phyloP scores from a whole-genome alignment of 306 rosid genomes.

The Corylus americana region DNA sequence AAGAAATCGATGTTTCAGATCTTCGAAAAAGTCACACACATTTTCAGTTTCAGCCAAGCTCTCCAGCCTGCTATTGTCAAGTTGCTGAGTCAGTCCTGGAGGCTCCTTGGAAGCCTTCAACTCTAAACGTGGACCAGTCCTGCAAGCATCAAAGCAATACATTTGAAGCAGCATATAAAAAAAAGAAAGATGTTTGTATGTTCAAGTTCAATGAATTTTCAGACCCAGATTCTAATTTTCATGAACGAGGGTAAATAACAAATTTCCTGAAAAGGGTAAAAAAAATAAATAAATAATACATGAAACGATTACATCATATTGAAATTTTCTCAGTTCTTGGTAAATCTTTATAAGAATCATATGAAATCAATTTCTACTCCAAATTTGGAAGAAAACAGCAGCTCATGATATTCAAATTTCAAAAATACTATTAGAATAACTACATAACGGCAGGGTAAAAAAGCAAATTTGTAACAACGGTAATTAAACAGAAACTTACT shows the following conservation, averaged over 20 bases:
- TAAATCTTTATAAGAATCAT: background rate
- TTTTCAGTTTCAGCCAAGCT: slow-evolving; percentile 42
- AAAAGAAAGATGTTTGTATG: background rate
- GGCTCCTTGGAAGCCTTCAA: slow-evolving; percentile 67
- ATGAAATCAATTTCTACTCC: background rate
- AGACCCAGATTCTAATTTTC: slow-evolving; percentile 1
- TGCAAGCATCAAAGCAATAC: slow-evolving; percentile 35
- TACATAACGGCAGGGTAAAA: background rate
- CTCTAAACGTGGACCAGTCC: slow-evolving; percentile 45
- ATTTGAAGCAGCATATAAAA: background rate
- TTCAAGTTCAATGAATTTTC: slow-evolving; percentile 12
- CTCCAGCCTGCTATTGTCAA: slow-evolving; percentile 39
- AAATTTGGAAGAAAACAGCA: background rate
- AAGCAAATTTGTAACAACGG: background rate
- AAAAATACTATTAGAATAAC: background rate
- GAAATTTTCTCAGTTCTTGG: background rate
- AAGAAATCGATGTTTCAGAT: slow-evolving; percentile 68
- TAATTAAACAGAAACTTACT: slow-evolving; percentile 41
- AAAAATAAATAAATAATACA: background rate
- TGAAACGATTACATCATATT: background rate
- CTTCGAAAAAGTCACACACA: slow-evolving; percentile 51
- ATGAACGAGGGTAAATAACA: background rate
- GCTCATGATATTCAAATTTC: background rate
- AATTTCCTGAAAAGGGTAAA: background rate
- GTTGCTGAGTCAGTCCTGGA: slow-evolving; percentile 51